Evolutionary conservation across 345 rosid genomes (phyloP).

Genomic region (Ceriops zippeliana): DNA sequence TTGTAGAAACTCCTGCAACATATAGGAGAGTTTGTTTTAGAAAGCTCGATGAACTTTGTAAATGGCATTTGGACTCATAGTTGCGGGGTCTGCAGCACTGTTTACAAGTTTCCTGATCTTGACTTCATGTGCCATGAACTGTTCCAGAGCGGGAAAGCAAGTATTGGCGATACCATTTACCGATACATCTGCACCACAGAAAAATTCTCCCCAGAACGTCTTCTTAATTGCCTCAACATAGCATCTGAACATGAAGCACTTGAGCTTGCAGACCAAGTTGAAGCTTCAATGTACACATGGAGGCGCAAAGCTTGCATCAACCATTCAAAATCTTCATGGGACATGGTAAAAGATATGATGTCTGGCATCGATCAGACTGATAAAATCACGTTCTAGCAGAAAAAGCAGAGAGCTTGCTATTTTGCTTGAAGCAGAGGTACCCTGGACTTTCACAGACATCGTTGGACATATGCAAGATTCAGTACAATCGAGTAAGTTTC

Average conservation of each 20-base stretch:
- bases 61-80: no score
- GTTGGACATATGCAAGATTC: slow-evolving; percentile 91
- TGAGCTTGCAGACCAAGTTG: slow-evolving; percentile 77
- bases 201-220: slow-evolving; percentile 63
- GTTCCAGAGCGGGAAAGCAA: slow-evolving; percentile 69
- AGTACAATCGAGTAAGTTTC: slow-evolving; percentile 58
- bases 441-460: slow-evolving; percentile 91
- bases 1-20: no score
- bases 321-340: slow-evolving; percentile 82
- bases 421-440: slow-evolving; percentile 78
- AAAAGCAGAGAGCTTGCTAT: slow-evolving; percentile 77
- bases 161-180: slow-evolving; percentile 82
- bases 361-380: slow-evolving; percentile 57
- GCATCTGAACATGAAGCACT: slow-evolving; percentile 88
- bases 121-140: not conserved
- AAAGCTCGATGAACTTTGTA: no score
- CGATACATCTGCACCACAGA: slow-evolving; percentile 51
- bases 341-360: slow-evolving; percentile 74
- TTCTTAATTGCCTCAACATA: slow-evolving; percentile 61
- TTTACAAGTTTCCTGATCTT: no score
- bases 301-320: slow-evolving; percentile 70
- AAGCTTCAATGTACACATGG: slow-evolving; percentile 94
- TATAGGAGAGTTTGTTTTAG: no score
- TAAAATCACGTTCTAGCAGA: slow-evolving; percentile 73
- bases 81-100: no score